Evolutionary conservation across 345 rosid genomes (phyloP).

Genomic region (Erucastrum elatum): DNA sequence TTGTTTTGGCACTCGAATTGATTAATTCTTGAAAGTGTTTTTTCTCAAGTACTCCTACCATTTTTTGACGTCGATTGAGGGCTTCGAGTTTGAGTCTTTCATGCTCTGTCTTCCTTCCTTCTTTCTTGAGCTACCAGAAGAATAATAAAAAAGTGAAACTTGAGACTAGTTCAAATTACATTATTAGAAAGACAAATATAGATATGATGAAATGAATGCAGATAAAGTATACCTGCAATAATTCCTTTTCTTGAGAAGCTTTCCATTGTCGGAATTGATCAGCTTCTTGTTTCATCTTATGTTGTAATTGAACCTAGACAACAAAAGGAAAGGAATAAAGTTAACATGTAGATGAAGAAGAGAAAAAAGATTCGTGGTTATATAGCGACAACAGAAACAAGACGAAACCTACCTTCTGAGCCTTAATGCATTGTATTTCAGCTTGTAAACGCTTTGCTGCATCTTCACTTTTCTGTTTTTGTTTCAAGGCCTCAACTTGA

Average conservation of each 20-base stretch:
- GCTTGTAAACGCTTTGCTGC: constrained; percentile 68
- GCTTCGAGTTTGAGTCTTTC: constrained; percentile 78
- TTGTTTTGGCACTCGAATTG: neutral
- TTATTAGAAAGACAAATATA: neutral
- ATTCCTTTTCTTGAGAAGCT: constrained; percentile 75
- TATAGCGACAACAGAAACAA: constrained; percentile 3
- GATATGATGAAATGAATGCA: neutral
- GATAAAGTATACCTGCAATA: constrained; percentile 57
- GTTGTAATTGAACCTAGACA: constrained; percentile 75
- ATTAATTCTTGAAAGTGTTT: neutral
- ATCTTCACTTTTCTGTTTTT: constrained; percentile 79
- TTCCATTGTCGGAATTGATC: constrained; percentile 90
- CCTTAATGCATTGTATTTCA: constrained; percentile 74
- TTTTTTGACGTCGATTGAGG: constrained; percentile 70
- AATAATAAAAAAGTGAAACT: constrained; percentile 3
- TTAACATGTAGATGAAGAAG: neutral
- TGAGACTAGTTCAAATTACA: constrained; percentile 7
- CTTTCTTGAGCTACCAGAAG: constrained; percentile 62
- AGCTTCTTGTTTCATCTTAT: constrained; percentile 76
- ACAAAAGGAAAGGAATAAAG: neutral
- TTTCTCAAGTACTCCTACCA: constrained; percentile 45
- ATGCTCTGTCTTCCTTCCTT: constrained; percentile 73
- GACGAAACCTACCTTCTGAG: constrained; percentile 75
- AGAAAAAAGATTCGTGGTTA: neutral
- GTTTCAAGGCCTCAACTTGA: constrained; percentile 68